phyloP scores from a whole-genome alignment of 495 filamentous ascomycete species.

The Parmelia sp. region DNA sequence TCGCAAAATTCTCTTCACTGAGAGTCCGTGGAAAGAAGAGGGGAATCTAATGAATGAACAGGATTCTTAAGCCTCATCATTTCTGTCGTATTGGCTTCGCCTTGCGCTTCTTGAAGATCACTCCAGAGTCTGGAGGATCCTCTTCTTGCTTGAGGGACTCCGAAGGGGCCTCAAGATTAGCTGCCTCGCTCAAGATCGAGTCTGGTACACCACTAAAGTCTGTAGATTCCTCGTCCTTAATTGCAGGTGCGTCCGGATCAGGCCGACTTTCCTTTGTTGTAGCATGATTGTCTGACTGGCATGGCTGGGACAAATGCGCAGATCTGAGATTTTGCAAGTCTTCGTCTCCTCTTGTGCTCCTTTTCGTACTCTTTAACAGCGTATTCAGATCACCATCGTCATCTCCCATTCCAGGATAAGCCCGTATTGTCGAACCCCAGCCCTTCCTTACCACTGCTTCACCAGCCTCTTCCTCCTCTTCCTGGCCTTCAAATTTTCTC shows the following conservation, averaged over 20 bases:
- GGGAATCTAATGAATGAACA: no score
- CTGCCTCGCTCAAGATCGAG: neutral
- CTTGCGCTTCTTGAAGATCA: constrained; percentile 91
- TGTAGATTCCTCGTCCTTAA: constrained; percentile 29
- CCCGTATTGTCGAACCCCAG: constrained; percentile 68
- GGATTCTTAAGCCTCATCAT: constrained; percentile 22
- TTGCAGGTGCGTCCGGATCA: constrained; percentile 9
- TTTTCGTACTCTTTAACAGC: constrained; percentile 45
- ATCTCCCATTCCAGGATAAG: constrained; percentile 55
- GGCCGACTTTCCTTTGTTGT: neutral
- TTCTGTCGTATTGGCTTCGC: constrained; percentile 63
- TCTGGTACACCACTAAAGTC: neutral
- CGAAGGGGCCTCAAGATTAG: constrained; percentile 4
- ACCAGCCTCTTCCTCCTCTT: constrained; percentile 57
- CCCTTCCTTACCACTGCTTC: constrained; percentile 57
- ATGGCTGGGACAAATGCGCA: neutral
- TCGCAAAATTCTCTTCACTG: no score
- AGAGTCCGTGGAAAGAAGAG: no score
- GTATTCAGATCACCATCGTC: constrained; percentile 61
- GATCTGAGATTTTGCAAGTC: neutral
- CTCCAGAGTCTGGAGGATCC: constrained; percentile 34
- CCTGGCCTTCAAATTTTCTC: constrained; percentile 57
- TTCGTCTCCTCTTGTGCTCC: constrained; percentile 32
- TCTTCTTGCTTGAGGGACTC: constrained; percentile 23
- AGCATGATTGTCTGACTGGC: neutral